Evolutionary conservation across 768 basidiomycete genomes (phyloP).

Genomic region (Lactarius trivialis): DNA sequence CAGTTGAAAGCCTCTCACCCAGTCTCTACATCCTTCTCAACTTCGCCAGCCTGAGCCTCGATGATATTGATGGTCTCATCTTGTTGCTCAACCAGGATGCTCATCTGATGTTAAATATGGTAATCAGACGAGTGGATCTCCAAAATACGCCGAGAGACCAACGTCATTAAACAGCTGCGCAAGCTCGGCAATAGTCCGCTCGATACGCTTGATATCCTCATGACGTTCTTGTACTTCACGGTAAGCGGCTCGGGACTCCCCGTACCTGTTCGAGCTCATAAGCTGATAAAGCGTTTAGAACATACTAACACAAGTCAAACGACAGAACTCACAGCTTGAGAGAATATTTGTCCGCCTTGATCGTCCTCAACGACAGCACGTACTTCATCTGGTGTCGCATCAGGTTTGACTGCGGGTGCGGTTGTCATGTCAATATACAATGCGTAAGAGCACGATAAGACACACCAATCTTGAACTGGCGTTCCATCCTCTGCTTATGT

Average conservation of each 20-base stretch:
- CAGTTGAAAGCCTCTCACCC: conserved; percentile 47
- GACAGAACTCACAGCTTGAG: conserved; percentile 48
- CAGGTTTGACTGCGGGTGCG: conserved; percentile 61
- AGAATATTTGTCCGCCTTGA: conserved; percentile 66
- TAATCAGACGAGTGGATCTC: conserved; percentile 1
- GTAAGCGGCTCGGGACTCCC: conserved; percentile 84
- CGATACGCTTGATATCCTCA: conserved; percentile 93
- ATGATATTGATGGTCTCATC: conserved; percentile 81
- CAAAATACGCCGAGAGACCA: conserved; percentile 26
- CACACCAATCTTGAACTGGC: conserved; percentile 73
- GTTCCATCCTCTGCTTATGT: conserved; percentile 60
- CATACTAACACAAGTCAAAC: background rate
- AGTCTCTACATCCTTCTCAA: conserved; percentile 78
- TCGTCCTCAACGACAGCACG: conserved; percentile 60
- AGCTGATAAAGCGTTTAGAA: conserved; percentile 42
- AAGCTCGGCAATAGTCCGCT: conserved; percentile 85
- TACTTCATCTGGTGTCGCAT: conserved; percentile 78
- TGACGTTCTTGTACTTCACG: conserved; percentile 97
- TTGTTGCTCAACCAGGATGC: conserved; percentile 90
- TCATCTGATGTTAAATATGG: conserved; percentile 54
- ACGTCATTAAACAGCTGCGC: conserved; percentile 96
- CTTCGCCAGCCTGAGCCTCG: conserved; percentile 65
- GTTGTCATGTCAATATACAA: background rate
- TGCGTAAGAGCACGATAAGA: background rate
- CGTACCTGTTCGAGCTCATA: conserved; percentile 86